Evolutionary conservation across 2,329 filamentous ascomycete species (phyloP).

Genomic region (Penicillium sp.): DNA sequence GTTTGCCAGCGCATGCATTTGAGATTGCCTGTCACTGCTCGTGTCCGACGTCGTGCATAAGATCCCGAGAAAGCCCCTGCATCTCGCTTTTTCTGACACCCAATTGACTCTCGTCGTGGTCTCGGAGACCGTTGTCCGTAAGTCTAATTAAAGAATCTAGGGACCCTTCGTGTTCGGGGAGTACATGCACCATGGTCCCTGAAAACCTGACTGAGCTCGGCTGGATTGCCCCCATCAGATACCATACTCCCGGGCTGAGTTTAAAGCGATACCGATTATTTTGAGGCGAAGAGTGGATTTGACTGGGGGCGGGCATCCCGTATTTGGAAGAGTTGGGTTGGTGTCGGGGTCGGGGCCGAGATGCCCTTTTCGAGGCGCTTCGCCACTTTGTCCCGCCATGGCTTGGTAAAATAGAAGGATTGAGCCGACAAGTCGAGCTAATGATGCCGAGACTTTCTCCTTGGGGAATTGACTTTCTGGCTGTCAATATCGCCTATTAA

Average conservation of each 20-base stretch:
- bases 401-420: background rate
- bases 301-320: background rate
- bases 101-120: background rate
- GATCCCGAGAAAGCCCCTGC: background rate
- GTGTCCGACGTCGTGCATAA: background rate
- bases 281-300: background rate
- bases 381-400: background rate
- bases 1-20: background rate
- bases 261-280: background rate
- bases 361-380: background rate
- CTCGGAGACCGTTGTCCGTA: background rate
- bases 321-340: background rate
- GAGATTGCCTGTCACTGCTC: background rate
- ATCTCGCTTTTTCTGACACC: background rate
- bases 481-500: background rate
- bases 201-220: background rate
- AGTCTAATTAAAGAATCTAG: background rate
- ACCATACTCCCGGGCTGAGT: background rate
- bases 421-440: background rate
- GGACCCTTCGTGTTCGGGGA: background rate
- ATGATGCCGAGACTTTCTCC: background rate
- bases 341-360: background rate
- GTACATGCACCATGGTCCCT: background rate
- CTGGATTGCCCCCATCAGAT: background rate
- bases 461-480: background rate